Evolutionary conservation across 2,329 filamentous ascomycete genomes (phyloP), one percentile per base, ranked within the genome.

Genomic region (Trichothecium roseum): DNA sequence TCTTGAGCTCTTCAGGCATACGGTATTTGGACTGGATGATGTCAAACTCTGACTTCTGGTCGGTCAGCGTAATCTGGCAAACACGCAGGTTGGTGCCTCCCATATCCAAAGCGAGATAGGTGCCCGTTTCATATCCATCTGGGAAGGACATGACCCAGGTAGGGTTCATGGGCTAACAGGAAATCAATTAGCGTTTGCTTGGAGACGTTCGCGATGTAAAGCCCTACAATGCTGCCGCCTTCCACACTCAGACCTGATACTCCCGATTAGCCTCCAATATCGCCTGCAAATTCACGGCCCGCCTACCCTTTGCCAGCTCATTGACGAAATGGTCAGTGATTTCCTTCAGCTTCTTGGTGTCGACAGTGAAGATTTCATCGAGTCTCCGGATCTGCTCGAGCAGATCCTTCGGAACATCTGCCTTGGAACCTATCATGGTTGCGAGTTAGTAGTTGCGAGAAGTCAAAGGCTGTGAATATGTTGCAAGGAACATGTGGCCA

Each of bases 11-110:
- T 53, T 93, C 83, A 1, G 89, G 89, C 74, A 96, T 87, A 43
- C 81, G 81, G 63, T 95, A 95, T 64, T 95, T 94, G 52, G 85
- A 91, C 65, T 96, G 89, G 45, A 88, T 86, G 52, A 95, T 93
- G 56, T 91, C 85, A 61, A 91, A 94, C 58, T 89, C 83, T 36
- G 85, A 88, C 64, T 86, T 84, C 55, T 85, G 75, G 37, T 94
- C 81, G 17, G 85, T 86, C 52, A 96, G 64, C 40, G 80, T 85
- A 52, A 96, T 89, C 60, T 94, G 84, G 60, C 89, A 95, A 45
- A 96, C 88, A 56, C 89, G 83, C 42, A 95, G 66, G 60, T 96
- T 96, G 52, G 89, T 96, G 49, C 89, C 89, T 39, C 89, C 89
- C 83, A 96, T 93, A 55, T 96, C 89, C 29, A 96, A 70, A 37